These are phyloP conservation scores for Tylopilus orsonianus DNA, from an alignment of 1,284 basidiomycete genomes.

Conservation along the genomic window DNA sequence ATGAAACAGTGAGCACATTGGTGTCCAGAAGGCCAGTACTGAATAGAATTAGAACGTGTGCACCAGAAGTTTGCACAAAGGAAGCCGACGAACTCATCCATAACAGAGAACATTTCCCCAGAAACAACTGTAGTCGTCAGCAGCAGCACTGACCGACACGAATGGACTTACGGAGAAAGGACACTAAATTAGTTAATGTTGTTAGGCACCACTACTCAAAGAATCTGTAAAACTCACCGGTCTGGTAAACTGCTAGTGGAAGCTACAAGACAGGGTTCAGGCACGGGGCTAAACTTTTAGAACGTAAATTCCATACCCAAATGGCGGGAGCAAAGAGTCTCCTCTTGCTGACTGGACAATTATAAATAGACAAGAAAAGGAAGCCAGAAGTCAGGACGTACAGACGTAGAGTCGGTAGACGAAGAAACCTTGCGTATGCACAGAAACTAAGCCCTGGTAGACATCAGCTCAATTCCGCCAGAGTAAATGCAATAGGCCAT, in stretches of 20 bases:
- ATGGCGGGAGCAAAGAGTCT: background rate
- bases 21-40: background rate
- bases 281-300: background rate
- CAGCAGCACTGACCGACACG: background rate
- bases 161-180: background rate
- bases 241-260: background rate
- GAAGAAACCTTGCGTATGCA: constrained; percentile 18
- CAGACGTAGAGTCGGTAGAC: constrained; percentile 16
- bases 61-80: background rate
- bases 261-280: constrained; percentile 3
- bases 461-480: background rate
- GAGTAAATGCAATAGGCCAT: too few species aligned
- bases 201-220: background rate
- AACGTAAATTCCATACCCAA: constrained; percentile 7
- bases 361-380: background rate
- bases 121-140: background rate
- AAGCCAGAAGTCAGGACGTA: background rate
- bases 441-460: constrained; percentile 5
- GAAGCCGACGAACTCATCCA: constrained; percentile 3
- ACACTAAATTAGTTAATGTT: background rate
- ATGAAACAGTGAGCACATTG: background rate
- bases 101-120: background rate
- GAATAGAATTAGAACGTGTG: background rate
- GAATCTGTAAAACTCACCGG: constrained; percentile 12
- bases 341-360: constrained; percentile 10